Evolutionary conservation across 2,329 filamentous ascomycete species (phyloP).

Genomic region (Microascus cirrosus): DNA sequence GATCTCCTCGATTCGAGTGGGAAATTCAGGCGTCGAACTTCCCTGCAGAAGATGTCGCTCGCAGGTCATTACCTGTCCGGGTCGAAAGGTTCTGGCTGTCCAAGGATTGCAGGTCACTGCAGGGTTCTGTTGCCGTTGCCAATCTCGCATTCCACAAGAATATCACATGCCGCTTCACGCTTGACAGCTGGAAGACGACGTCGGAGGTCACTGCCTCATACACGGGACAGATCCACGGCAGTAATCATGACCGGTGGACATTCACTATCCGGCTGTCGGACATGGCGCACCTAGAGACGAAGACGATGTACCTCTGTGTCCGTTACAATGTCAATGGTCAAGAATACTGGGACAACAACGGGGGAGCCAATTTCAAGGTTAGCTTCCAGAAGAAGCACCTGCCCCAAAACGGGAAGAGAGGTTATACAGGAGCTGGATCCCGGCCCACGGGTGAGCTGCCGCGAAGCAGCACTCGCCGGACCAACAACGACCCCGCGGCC

Average conservation of each 20-base stretch:
- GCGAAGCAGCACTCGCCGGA: constrained; percentile 57
- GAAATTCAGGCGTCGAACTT: constrained; percentile 81
- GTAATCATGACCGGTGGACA: constrained; percentile 74
- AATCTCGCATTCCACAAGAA: constrained; percentile 85
- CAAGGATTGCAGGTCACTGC: constrained; percentile 71
- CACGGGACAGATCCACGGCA: constrained; percentile 62
- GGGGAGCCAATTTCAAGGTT: constrained; percentile 77
- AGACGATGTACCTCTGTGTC: constrained; percentile 86
- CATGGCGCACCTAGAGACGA: constrained; percentile 79
- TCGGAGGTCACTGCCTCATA: constrained; percentile 90
- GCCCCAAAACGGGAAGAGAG: constrained; percentile 46
- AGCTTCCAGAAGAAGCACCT: constrained; percentile 78
- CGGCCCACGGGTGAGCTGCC: constrained; percentile 46
- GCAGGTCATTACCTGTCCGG: constrained; percentile 57
- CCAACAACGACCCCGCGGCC: constrained; percentile 25
- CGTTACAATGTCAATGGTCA: constrained; percentile 75
- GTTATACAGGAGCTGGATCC: constrained; percentile 35
- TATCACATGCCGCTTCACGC: constrained; percentile 86
- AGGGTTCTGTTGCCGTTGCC: constrained; percentile 73
- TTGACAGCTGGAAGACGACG: constrained; percentile 98
- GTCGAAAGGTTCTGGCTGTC: constrained; percentile 84
- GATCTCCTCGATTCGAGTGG: constrained; percentile 61
- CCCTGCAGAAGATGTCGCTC: constrained; percentile 46
- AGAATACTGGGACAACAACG: constrained; percentile 95
- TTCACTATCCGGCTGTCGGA: constrained; percentile 92